These are phyloP conservation scores for Trichoderma hamatum DNA, from an alignment of 2,329 filamentous ascomycete species.

Conservation along the genomic window DNA sequence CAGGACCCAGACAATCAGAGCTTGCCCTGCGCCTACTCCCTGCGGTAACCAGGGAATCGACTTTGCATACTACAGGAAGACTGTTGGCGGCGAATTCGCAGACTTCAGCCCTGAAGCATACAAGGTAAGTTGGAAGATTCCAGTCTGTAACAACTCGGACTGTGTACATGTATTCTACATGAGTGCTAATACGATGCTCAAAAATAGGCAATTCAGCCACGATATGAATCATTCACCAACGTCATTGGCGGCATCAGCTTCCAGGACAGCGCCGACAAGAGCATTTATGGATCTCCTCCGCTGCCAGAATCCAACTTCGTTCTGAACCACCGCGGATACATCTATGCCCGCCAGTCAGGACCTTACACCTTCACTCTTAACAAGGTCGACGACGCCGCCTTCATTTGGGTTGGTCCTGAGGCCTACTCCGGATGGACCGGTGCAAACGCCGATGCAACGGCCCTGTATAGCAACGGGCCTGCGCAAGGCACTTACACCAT, in stretches of 20 bases:
- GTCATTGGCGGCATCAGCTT: slow-evolving; percentile 16
- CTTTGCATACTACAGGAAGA: slow-evolving; percentile 9
- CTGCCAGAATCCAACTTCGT: slow-evolving; percentile 29
- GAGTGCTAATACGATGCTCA: background rate
- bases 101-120: slow-evolving; percentile 2
- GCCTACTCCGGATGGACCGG: slow-evolving; percentile 34
- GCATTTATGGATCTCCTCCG: slow-evolving; percentile 6
- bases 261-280: slow-evolving; percentile 1
- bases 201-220: background rate
- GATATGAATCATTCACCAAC: background rate
- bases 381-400: slow-evolving; percentile 29
- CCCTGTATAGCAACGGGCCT: slow-evolving; percentile 29
- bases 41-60: slow-evolving; percentile 21
- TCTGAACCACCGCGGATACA: slow-evolving; percentile 35
- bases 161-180: background rate
- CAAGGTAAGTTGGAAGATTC: background rate
- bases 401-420: slow-evolving; percentile 30
- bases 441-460: slow-evolving; percentile 31
- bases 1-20: background rate
- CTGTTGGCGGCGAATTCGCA: background rate
- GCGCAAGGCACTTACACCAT: slow-evolving; percentile 30
- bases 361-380: slow-evolving; percentile 32
- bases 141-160: background rate
- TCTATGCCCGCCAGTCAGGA: slow-evolving; percentile 33
- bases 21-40: slow-evolving; percentile 5